Percentiles rank a stretch among this genome's conserved stretches.
Evolutionary conservation across 306 rosid genomes (phyloP).

Genomic region (Inga oerstediana): DNA sequence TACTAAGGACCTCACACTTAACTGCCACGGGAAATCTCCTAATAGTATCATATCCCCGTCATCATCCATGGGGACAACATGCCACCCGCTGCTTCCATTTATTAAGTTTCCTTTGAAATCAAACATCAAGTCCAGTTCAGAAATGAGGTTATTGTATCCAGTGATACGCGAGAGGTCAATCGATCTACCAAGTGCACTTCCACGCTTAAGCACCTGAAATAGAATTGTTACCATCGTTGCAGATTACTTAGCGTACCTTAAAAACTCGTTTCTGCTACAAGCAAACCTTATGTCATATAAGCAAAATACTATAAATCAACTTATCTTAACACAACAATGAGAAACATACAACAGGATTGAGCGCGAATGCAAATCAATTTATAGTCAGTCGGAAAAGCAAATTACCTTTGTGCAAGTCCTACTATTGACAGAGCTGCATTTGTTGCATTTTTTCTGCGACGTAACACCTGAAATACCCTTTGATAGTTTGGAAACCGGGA

Average conservation of each 20-base stretch:
- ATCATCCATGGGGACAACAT: slow-evolving; percentile 52
- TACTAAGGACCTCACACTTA: slow-evolving; percentile 34
- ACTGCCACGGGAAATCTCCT: slow-evolving; percentile 66
- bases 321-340: slow-evolving; percentile 6
- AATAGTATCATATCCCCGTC: slow-evolving; percentile 52
- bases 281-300: neutral
- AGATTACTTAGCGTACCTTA: slow-evolving; percentile 20
- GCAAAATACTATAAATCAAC: slow-evolving; percentile 11
- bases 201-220: slow-evolving; percentile 66
- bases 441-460: slow-evolving; percentile 48
- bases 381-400: slow-evolving; percentile 16
- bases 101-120: slow-evolving; percentile 61
- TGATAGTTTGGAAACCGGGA: slow-evolving; percentile 38
- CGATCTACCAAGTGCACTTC: slow-evolving; percentile 68
- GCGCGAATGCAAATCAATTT: slow-evolving; percentile 7
- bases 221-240: slow-evolving; percentile 11
- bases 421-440: slow-evolving; percentile 41
- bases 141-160: slow-evolving; percentile 53
- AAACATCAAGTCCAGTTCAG: slow-evolving; percentile 66
- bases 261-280: slow-evolving; percentile 4
- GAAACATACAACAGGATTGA: slow-evolving; percentile 10
- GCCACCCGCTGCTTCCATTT: slow-evolving; percentile 61
- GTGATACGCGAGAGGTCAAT: slow-evolving; percentile 49
- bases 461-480: slow-evolving; percentile 33
- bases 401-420: slow-evolving; percentile 74